These are phyloP conservation scores for Coniella vitis DNA, from an alignment of 2,329 filamentous ascomycete genomes.

Conservation along the genomic window DNA sequence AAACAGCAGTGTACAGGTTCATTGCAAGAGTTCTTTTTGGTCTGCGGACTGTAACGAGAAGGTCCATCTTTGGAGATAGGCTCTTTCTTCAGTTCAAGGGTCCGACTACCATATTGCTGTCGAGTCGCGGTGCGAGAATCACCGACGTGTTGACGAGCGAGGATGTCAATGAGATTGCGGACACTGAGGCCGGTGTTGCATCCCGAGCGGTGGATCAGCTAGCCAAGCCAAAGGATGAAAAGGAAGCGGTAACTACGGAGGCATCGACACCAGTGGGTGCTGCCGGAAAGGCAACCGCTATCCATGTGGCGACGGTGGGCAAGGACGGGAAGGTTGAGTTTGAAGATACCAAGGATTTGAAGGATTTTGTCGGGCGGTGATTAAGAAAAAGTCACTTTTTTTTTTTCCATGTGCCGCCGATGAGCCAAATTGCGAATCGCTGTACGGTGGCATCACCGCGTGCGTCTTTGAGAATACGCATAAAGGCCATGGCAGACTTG, in stretches of 20 bases:
- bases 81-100: constrained; percentile 88
- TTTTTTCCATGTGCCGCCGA: neutral
- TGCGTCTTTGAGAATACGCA: too few species aligned
- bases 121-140: constrained; percentile 74
- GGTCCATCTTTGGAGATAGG: constrained; percentile 88
- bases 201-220: constrained; percentile 49
- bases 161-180: constrained; percentile 86
- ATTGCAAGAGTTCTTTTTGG: constrained; percentile 58
- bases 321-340: constrained; percentile 62
- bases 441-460: neutral
- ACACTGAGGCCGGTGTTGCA: constrained; percentile 66
- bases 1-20: constrained; percentile 66
- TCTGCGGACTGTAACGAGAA: constrained; percentile 67
- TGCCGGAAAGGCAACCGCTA: constrained; percentile 33
- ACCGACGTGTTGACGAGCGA: constrained; percentile 69
- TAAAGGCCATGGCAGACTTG: too few species aligned
- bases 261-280: constrained; percentile 23
- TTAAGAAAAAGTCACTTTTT: neutral
- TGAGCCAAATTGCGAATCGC: neutral
- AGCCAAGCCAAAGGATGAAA: constrained; percentile 29
- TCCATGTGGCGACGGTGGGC: constrained; percentile 50
- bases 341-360: constrained; percentile 51
- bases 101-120: constrained; percentile 77
- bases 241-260: constrained; percentile 4
- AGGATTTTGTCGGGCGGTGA: constrained; percentile 43